Evolutionary conservation across 2,329 filamentous ascomycete species (phyloP).

Genomic region (Colletotrichum spinosum): DNA sequence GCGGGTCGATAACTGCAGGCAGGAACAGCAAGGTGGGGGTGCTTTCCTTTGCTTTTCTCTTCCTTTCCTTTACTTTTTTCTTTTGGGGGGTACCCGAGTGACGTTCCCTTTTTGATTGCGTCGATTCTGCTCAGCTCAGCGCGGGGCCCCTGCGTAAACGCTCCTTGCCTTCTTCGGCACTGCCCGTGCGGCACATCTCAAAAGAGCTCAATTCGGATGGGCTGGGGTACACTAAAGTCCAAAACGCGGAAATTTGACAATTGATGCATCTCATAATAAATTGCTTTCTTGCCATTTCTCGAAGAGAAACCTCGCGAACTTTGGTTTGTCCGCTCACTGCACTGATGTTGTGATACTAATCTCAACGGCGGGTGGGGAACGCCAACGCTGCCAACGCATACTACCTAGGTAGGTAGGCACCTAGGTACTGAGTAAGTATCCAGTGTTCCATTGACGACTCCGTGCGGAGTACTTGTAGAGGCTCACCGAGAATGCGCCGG

Average conservation of each 20-base stretch:
- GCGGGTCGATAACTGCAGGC: not conserved
- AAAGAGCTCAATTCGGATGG: constrained; percentile 33
- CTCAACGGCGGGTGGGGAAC: constrained; percentile 9
- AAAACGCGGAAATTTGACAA: not conserved
- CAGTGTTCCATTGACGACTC: no score
- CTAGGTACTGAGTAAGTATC: no score
- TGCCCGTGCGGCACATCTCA: constrained; percentile 32
- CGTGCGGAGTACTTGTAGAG: not conserved
- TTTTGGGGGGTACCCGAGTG: not conserved
- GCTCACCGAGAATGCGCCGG: constrained; percentile 29
- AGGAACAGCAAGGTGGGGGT: constrained; percentile 15
- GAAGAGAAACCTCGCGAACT: no score
- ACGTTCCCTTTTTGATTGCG: not conserved
- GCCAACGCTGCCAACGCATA: not conserved
- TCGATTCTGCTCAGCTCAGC: constrained; percentile 23
- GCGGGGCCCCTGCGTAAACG: constrained; percentile 23
- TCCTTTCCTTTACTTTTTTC: constrained; percentile 3
- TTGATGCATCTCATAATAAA: no score
- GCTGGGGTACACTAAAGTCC: not conserved
- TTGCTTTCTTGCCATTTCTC: no score
- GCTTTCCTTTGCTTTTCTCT: constrained; percentile 3
- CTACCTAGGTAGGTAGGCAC: no score
- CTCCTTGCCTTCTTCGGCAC: constrained; percentile 28
- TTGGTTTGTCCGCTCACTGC: no score
- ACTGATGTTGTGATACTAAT: no score